Percentiles rank a stretch among this genome's conserved stretches.
These are phyloP conservation scores for Wickerhamomyces kurtzmanii DNA, from an alignment of 805 yeast genomes.

Conservation along the genomic window DNA sequence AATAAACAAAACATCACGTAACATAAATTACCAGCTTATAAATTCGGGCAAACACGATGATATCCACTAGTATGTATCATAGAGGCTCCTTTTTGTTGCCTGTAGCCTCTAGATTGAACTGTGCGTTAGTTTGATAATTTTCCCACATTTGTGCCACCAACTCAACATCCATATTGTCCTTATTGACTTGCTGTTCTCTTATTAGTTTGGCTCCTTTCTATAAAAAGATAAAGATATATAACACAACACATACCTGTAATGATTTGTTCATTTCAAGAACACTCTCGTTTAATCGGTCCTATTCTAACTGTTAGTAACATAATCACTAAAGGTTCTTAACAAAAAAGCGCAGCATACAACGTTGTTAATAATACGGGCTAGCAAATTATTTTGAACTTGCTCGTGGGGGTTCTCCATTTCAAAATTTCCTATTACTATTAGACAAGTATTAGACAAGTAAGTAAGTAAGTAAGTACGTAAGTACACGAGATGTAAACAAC, in stretches of 20 bases:
- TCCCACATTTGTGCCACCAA: slow-evolving; percentile 73
- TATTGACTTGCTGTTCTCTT: slow-evolving; percentile 36
- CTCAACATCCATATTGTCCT: slow-evolving; percentile 60
- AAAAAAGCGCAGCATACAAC: slow-evolving; percentile 39
- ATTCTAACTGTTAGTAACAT: slow-evolving; percentile 2
- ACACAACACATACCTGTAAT: slow-evolving; percentile 28
- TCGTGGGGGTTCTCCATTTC: slow-evolving; percentile 85
- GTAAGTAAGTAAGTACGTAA: too few relatives aligned
- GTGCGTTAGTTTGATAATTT: slow-evolving; percentile 59
- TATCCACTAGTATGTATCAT: slow-evolving; percentile 10
- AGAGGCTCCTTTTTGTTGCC: slow-evolving; percentile 50
- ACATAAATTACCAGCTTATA: too few relatives aligned
- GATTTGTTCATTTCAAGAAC: slow-evolving; percentile 53
- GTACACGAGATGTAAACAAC: too few relatives aligned
- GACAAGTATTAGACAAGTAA: too few relatives aligned
- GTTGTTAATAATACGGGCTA: slow-evolving; percentile 67
- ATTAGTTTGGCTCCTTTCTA: not conserved
- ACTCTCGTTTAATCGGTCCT: slow-evolving; percentile 68
- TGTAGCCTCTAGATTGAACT: slow-evolving; percentile 59
- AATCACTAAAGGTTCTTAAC: not conserved
- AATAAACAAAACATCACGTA: not conserved
- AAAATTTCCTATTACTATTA: too few relatives aligned
- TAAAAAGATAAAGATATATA: too few relatives aligned
- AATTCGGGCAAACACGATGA: too few relatives aligned
- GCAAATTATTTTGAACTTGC: slow-evolving; percentile 65